Evolutionary conservation across 2,329 filamentous ascomycete species (phyloP), one percentile per base, ranked within the genome.

Genomic region (Lasiodiplodia theobromae): DNA sequence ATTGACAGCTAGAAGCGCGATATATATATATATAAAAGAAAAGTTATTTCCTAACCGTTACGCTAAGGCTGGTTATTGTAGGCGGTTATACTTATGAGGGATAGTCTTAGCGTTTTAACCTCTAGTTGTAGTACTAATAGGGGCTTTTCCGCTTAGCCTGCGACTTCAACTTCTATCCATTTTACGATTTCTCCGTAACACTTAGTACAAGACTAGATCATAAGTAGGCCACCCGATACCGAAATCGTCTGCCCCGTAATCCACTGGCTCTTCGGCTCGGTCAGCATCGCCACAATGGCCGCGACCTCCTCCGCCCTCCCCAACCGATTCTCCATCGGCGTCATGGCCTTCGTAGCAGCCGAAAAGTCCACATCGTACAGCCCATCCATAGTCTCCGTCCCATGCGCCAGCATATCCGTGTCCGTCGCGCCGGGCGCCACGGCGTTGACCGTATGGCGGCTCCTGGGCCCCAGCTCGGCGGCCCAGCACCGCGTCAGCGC

Each of bases 401-500:
- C 16, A 2, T 16, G 1, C 16, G 84, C 83, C 28, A 89, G 74
- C 82, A 90, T 84, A 5, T 88, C 86, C 38, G 82, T 88, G 76
- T 85, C 77, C 5, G 89, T 85, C 0, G 88, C 86, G 0, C 88
- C 88, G 0, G 87, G 87, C n/a, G 84, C 85, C 2, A 91, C 84
- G 0, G 83, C 81, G 71, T 91, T 91, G 31, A 89, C 88, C 0
- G 87, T 90, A 68, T 86, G 86, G 0, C 88, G 86, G 0, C 88
- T 87, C 68, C 83, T 77, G 2, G 70, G 74, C 0, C 88, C 88
- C 14, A 90, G 77, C 77, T 91, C 88, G 0, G 82, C 81, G 0
- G 89, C 88, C 83, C 86, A 87, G 54, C 81, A 84, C 4, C 87
- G 80, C 12, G 88, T 90, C 67, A 90, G 75, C 0, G 83, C 86